These are phyloP conservation scores for Penicillium hesseltinei DNA, from an alignment of 2,329 filamentous ascomycete species.

Conservation along the genomic window DNA sequence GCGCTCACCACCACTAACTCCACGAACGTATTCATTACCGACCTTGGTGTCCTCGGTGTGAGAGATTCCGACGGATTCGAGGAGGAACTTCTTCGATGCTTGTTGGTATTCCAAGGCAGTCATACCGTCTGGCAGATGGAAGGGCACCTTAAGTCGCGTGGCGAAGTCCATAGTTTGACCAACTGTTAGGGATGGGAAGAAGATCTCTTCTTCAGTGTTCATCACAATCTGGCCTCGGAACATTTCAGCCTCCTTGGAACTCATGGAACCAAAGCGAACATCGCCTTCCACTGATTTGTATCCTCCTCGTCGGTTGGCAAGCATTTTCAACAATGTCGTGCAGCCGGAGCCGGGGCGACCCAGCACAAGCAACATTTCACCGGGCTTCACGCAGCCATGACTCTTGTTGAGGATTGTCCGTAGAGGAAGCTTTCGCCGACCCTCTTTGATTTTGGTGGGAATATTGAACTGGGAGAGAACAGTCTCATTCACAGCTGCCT, in stretches of 20 bases:
- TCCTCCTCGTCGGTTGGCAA: constrained; percentile 63
- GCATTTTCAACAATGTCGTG: constrained; percentile 67
- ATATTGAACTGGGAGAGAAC: constrained; percentile 60
- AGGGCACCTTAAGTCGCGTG: constrained; percentile 58
- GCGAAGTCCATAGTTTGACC: constrained; percentile 55
- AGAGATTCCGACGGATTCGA: constrained; percentile 56
- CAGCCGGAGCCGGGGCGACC: constrained; percentile 69
- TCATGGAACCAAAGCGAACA: constrained; percentile 55
- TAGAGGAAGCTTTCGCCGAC: constrained; percentile 55
- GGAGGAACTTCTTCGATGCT: constrained; percentile 54
- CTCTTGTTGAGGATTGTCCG: constrained; percentile 64
- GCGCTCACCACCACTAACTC: constrained; percentile 66
- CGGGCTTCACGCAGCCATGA: constrained; percentile 68
- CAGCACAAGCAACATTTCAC: constrained; percentile 69
- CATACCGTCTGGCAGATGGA: constrained; percentile 47
- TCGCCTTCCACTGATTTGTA: constrained; percentile 60
- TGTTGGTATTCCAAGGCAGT: constrained; percentile 48
- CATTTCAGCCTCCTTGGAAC: constrained; percentile 41
- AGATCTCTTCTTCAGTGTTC: constrained; percentile 54
- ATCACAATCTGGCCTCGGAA: constrained; percentile 59
- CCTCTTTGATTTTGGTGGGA: constrained; percentile 53
- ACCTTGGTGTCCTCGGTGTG: constrained; percentile 66
- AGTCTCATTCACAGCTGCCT: constrained; percentile 65
- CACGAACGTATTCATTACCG: constrained; percentile 64
- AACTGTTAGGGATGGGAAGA: constrained; percentile 53